Base-by-base conservation (phyloP, 2,329 filamentous ascomycete genomes). In the Colletotrichum musicola region DNA sequence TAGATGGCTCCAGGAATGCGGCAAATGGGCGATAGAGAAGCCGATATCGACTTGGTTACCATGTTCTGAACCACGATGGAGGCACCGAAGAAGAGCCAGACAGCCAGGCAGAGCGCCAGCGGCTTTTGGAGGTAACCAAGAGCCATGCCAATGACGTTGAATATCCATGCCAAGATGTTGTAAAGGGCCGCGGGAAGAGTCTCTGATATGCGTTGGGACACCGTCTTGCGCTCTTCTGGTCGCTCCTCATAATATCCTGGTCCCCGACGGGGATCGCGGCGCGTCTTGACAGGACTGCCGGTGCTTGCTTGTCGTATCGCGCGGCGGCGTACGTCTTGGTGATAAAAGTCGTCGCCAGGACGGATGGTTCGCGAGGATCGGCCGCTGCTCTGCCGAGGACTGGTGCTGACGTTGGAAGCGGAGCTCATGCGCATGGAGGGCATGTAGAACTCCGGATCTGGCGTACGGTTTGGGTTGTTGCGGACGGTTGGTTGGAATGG, bases 11-110 rank as follows among this genome's bases (percentile, higher is more conserved):
- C 91, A 0, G 93, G 93, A 2, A 95, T 80, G 20, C 87, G 85
- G 75, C 93, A 95, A 20, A 95, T 72, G 0, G 92, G 92, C 1
- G 90, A 89, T 2, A 95, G 78, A 0, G 90, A 89, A 10, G 85
- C 80, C 55, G 85, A 84, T 62, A 92, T 78, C 2, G 89, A 91
- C 55, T 83, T 84, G 16, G 88, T 89, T 35, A 92, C 77, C 75
- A 91, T 85, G 74, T 89, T 91, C 53, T 88, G 85, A 2, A 86
- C 82, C 22, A 92, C 80, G 46, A 90, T 86, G 56, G 88, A 77
- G 20, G 86, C 81, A 56, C 89, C 89, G 30, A 89, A 81, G 42
- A 88, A 81, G 13, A 93, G 77, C 74, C 91, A 91, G 51, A 89
- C 75, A 13, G 90, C 85, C 13, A 94, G 77, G 2, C 88, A 76